Conservation (phyloP, 2,329 filamentous ascomycete genomes). For the Xylaria sp. region DNA sequence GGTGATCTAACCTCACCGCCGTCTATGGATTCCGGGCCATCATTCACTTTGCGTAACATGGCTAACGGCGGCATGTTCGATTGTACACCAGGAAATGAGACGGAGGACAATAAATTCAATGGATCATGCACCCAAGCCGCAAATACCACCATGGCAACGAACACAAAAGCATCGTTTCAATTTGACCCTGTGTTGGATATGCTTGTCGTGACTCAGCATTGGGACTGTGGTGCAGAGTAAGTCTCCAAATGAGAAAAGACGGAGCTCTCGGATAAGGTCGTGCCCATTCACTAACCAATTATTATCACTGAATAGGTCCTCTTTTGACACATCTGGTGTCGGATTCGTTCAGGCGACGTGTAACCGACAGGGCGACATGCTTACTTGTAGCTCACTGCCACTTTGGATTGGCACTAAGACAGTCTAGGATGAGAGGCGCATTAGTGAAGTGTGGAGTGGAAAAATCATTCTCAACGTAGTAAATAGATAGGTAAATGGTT, state of each 20-base stretch:
- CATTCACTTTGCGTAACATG: slow-evolving; percentile 48
- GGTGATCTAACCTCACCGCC: slow-evolving; percentile 39
- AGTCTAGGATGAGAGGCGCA: slow-evolving; percentile 11
- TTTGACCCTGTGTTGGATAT: slow-evolving; percentile 49
- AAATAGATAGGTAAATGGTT: neutral
- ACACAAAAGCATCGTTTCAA: slow-evolving; percentile 42
- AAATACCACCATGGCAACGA: slow-evolving; percentile 14
- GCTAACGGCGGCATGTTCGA: slow-evolving; percentile 45
- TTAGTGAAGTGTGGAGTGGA: neutral
- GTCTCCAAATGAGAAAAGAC: slow-evolving; percentile 16
- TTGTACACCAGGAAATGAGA: slow-evolving; percentile 42
- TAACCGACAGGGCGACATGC: slow-evolving; percentile 44
- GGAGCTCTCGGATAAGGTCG: neutral
- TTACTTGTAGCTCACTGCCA: slow-evolving; percentile 48
- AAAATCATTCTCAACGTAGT: neutral
- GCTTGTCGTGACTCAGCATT: slow-evolving; percentile 47
- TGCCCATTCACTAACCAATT: slow-evolving; percentile 11
- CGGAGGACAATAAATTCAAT: slow-evolving; percentile 39
- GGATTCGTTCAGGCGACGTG: slow-evolving; percentile 50
- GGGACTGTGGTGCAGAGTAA: slow-evolving; percentile 49
- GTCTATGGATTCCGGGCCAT: slow-evolving; percentile 47
- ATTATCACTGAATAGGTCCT: slow-evolving; percentile 34
- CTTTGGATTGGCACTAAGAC: slow-evolving; percentile 50
- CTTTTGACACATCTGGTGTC: slow-evolving; percentile 45
- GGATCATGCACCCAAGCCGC: slow-evolving; percentile 44